phyloP scores from a whole-genome alignment of 2,329 filamentous ascomycete species.

The Pseudocercospora musae region DNA sequence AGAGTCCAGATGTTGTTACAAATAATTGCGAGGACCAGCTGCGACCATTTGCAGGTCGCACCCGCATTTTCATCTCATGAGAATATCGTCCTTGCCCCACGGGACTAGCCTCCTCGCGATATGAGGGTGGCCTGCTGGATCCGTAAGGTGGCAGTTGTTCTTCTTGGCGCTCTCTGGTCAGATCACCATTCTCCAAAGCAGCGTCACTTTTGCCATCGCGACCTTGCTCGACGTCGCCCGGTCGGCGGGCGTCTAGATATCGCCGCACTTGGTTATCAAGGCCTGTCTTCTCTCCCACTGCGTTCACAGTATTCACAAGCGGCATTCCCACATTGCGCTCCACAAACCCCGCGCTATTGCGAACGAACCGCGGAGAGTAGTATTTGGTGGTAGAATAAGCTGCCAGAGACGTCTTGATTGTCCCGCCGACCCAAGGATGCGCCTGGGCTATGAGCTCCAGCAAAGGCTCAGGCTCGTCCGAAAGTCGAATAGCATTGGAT shows the following conservation, averaged over 20 bases:
- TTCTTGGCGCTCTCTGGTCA: slow-evolving; percentile 47
- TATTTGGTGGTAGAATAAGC: slow-evolving; percentile 87
- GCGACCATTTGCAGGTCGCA: slow-evolving; percentile 40
- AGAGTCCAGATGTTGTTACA: slow-evolving; percentile 85
- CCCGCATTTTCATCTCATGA: slow-evolving; percentile 15
- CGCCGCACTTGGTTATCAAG: slow-evolving; percentile 83
- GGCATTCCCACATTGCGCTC: slow-evolving; percentile 80
- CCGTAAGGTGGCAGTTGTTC: slow-evolving; percentile 84
- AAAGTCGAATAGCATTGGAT: slow-evolving; percentile 14
- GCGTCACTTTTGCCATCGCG: slow-evolving; percentile 33
- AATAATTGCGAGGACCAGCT: slow-evolving; percentile 69
- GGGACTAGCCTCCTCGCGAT: slow-evolving; percentile 35
- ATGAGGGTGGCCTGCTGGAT: slow-evolving; percentile 54
- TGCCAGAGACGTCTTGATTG: slow-evolving; percentile 71
- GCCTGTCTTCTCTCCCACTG: slow-evolving; percentile 78
- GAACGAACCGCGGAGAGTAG: slow-evolving; percentile 80
- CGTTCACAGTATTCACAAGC: slow-evolving; percentile 80
- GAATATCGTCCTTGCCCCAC: slow-evolving; percentile 17
- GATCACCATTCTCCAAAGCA: slow-evolving; percentile 49
- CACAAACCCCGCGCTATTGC: slow-evolving; percentile 84
- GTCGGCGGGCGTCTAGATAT: slow-evolving; percentile 64
- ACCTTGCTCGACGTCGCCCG: slow-evolving; percentile 48
- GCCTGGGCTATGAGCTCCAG: slow-evolving; percentile 83
- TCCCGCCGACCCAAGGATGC: slow-evolving; percentile 79
- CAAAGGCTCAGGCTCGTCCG: slow-evolving; percentile 68